Percentiles rank a stretch among this genome's conserved stretches.
Conservation (phyloP, 805 yeast species). For the Kuraishia floccosa region DNA sequence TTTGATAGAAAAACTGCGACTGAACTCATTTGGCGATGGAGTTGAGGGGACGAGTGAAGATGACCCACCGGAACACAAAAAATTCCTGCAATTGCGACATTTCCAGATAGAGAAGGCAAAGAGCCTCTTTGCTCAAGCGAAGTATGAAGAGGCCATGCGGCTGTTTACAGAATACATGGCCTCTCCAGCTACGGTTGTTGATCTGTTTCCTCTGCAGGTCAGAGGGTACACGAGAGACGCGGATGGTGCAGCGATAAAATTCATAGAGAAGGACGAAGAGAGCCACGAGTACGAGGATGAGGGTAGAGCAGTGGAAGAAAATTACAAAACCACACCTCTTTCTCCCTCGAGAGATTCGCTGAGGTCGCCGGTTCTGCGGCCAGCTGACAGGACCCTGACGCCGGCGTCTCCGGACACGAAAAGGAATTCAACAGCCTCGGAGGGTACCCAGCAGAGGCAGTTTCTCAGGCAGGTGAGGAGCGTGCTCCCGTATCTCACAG, state of each 20-base stretch:
- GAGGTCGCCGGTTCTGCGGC: too few relatives aligned
- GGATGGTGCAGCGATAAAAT: neutral
- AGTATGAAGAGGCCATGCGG: slow-evolving; percentile 25
- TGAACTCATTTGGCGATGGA: slow-evolving; percentile 8
- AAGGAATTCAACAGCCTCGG: too few relatives aligned
- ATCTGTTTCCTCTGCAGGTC: slow-evolving; percentile 26
- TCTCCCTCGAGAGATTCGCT: too few relatives aligned
- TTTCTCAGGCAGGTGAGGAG: slow-evolving; percentile 8
- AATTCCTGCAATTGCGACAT: slow-evolving; percentile 25
- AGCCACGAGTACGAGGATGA: neutral
- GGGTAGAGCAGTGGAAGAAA: too few relatives aligned
- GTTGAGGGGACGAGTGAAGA: slow-evolving; percentile 3
- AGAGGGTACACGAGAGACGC: neutral
- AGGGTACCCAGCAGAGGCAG: neutral
- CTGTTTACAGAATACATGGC: slow-evolving; percentile 45
- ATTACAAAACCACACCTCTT: too few relatives aligned
- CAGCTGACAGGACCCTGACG: neutral
- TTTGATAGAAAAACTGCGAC: slow-evolving; percentile 21
- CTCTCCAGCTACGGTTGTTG: slow-evolving; percentile 41
- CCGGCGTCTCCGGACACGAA: neutral
- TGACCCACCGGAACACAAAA: slow-evolving; percentile 14
- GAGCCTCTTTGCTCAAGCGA: slow-evolving; percentile 15
- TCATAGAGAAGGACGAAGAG: neutral
- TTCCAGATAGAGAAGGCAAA: slow-evolving; percentile 29
- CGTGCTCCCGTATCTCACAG: slow-evolving; percentile 37